Base-by-base conservation (phyloP, 2,329 filamentous ascomycete genomes). In the Colletotrichum tofieldiae region DNA sequence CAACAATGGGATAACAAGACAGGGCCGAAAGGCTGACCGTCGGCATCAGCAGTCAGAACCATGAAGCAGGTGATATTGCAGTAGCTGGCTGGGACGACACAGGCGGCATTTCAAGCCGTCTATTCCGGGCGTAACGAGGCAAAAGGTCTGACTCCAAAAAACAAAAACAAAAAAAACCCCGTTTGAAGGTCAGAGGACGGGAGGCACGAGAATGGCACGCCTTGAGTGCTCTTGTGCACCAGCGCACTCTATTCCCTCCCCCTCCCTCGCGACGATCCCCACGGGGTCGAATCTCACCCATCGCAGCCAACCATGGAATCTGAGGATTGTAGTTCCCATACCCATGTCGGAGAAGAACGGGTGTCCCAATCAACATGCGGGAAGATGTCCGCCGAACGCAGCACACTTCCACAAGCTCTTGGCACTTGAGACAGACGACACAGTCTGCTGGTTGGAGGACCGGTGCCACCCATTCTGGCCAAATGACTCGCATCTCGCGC, bases 401-500 rank as follows among this genome's bases (percentile, higher is more conserved):
- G 18, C 37, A 54, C 49, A 43, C 41, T 43, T 43, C 41, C 41
- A 43, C 41, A 43, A 43, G 41, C 14, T 14, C 1, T 43, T 16
- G 41, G 41, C 41, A 43, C 41, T 18, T 43, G 4, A 16, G 12
- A 43, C 16, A 18, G 14, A 5, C 11, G 3, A 43, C 14, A 43
- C 16, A 16, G 41, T 8, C 41, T 43, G 62, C 51, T 65, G 52
- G 26, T 35, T 58, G 62, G 62, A 35, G 47, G 47, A 32, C 41
- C 51, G 20, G 14, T 14, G 8, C 37, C 45, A 6, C 20, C 29
- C 29, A 56, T 65, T 65, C 62, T 65, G 62, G 62, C 51, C 39
- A 65, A 56, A 65, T 65, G 52, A 65, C 52, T 65, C 52, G 51
- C 62, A 56, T n/a, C 52, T 54, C 18, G 29, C 51, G 47, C 51